Base-by-base conservation (phyloP, 108 stramenopile genomes). In the Pseudonitzschia delicatissima region DNA sequence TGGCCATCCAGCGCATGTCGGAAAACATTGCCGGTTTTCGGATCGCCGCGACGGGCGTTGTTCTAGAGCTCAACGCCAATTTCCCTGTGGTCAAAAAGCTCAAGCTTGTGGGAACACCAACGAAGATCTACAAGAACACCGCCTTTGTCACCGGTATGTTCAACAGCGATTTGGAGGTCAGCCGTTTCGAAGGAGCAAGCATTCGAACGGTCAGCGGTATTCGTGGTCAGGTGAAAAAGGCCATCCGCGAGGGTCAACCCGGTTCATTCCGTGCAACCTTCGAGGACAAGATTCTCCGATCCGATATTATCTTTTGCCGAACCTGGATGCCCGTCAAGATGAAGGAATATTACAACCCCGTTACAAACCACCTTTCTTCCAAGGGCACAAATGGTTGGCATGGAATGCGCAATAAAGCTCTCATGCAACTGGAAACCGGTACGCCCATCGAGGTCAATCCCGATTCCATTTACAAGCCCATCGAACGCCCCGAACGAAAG, bases 101-200 rank as follows among this genome's bases (percentile, higher is more conserved):
- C 59, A 99, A 98, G 78, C 90, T 99, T 18, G 96, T 98, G 7
- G 99, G 99, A 21, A 89, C 95, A 3, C 98, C 99, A 0, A 79
- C 78, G 34, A 98, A 98, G 77, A 95, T 99, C 35, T 96, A 88
- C 86, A 87, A 89, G 63, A 98, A 98, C 71, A 97, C 97, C 5
- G 98, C 99, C 3, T 97, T 97, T 77, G 84, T 99, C 74, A 85
- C 94, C n/a, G 99, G 96, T 26, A 98, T 99, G 98, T 99, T 99
- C 86, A 98, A 96, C 70, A 91, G 90, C 55, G 95, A 96, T 40
- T 76, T 99, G 17, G 99, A 99, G 84, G 98, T 97, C 28, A 88
- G 87, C 52, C 78, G 88, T 6, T 98, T 95, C 72, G 88, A 93
- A 72, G 98, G 98, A 17, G 97, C 96, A 49, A 84, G 83, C 36